These are phyloP conservation scores for Teunomyces barrocoloradensis DNA, from an alignment of 805 yeast genomes.

Conservation along the genomic window DNA sequence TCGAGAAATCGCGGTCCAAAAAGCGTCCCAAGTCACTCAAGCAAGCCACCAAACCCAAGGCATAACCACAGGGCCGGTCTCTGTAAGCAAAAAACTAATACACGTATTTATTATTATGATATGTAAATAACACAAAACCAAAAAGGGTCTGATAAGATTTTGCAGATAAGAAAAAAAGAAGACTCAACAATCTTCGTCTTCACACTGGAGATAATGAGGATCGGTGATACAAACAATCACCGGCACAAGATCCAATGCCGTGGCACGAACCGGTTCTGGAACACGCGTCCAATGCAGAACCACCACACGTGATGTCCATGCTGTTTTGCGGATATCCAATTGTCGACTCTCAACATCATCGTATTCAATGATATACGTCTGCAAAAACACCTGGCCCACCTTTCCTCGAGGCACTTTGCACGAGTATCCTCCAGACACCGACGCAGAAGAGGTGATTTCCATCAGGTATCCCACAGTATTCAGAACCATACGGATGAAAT, in stretches of 20 bases:
- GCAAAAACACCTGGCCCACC: slow-evolving; percentile 21
- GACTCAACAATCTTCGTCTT: not conserved
- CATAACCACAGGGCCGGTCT: not conserved
- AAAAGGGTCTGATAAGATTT: not conserved
- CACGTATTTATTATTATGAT: not conserved
- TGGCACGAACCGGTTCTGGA: slow-evolving; percentile 1
- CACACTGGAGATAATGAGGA: slow-evolving; percentile 12
- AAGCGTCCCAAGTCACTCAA: not conserved
- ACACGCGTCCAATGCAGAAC: slow-evolving; percentile 9
- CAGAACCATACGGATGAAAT: not conserved
- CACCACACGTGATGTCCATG: not conserved
- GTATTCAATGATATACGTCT: slow-evolving; percentile 14
- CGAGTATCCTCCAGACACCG: slow-evolving; percentile 12
- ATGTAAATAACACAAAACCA: not conserved
- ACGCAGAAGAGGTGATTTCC: slow-evolving; percentile 6
- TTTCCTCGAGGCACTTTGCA: slow-evolving; percentile 16
- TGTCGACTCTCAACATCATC: slow-evolving; percentile 11
- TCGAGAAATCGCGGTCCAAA: not conserved
- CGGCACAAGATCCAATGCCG: slow-evolving; percentile 11
- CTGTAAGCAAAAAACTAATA: not conserved
- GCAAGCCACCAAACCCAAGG: not conserved
- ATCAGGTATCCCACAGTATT: slow-evolving; percentile 2
- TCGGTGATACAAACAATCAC: slow-evolving; percentile 19
- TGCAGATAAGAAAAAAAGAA: not conserved
- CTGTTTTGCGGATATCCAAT: slow-evolving; percentile 6